Percentiles rank a stretch among this genome's conserved stretches.
These are phyloP conservation scores for Daldinia loculata DNA, from an alignment of 495 filamentous ascomycete genomes.

Conservation along the genomic window DNA sequence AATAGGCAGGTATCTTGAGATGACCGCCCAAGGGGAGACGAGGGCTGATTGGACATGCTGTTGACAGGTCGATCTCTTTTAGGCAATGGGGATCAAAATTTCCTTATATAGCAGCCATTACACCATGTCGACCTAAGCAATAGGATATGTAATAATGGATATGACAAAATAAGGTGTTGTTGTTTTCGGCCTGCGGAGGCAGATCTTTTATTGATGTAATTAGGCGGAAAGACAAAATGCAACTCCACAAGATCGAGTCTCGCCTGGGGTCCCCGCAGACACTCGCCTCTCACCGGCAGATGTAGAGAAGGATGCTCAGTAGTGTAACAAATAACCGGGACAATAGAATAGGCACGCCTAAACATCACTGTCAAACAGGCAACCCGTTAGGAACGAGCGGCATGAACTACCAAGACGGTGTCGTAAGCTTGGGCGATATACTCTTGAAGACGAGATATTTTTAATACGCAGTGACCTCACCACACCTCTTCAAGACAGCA, in stretches of 20 bases:
- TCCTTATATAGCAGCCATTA: slow-evolving; percentile 38
- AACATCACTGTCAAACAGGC: slow-evolving; percentile 21
- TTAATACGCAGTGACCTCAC: slow-evolving; percentile 17
- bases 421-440: slow-evolving; percentile 21
- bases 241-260: slow-evolving; percentile 32
- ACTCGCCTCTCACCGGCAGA: slow-evolving; percentile 38
- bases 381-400: not conserved
- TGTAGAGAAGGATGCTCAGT: slow-evolving; percentile 1
- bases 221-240: slow-evolving; percentile 44
- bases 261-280: slow-evolving; percentile 30
- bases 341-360: slow-evolving; percentile 2
- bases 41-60: slow-evolving; percentile 30
- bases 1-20: slow-evolving; percentile 32
- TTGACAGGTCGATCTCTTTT: slow-evolving; percentile 30
- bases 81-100: slow-evolving; percentile 36
- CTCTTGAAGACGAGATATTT: slow-evolving; percentile 1
- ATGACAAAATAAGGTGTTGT: slow-evolving; percentile 29
- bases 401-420: slow-evolving; percentile 9
- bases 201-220: slow-evolving; percentile 43
- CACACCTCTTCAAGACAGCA: not conserved
- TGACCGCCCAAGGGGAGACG: slow-evolving; percentile 17
- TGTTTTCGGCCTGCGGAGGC: slow-evolving; percentile 37
- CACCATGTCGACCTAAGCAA: slow-evolving; percentile 24
- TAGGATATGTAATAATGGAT: slow-evolving; percentile 17
- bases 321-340: slow-evolving; percentile 16